Evolutionary conservation across 2,329 filamentous ascomycete species (phyloP).

Genomic region (Didymellaceae sp.): DNA sequence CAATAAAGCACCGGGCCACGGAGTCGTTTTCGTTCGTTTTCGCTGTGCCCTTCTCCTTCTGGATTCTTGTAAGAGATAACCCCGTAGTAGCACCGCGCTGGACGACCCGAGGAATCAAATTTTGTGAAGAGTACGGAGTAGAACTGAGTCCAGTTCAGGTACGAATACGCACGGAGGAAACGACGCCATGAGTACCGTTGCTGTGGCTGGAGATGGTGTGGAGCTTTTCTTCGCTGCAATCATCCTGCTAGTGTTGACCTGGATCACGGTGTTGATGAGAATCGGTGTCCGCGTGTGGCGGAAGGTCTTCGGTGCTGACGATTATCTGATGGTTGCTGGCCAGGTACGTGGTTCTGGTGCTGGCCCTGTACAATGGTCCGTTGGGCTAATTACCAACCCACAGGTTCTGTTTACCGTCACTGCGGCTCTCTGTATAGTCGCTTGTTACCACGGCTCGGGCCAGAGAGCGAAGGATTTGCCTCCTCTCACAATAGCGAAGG

Average conservation of each 20-base stretch:
- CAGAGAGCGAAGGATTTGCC: constrained; percentile 21
- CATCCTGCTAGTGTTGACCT: constrained; percentile 24
- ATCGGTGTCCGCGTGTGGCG: constrained; percentile 26
- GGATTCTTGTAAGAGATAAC: too few relatives aligned
- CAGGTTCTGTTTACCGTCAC: constrained; percentile 28
- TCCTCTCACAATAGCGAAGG: constrained; percentile 19
- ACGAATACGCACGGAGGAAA: too few relatives aligned
- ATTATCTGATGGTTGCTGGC: constrained; percentile 27
- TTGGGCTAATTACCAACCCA: too few relatives aligned
- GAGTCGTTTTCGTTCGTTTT: too few relatives aligned
- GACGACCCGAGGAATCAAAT: too few relatives aligned
- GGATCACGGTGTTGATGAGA: constrained; percentile 28
- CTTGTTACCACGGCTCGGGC: constrained; percentile 27
- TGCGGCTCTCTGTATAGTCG: constrained; percentile 28
- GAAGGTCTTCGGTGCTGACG: constrained; percentile 22
- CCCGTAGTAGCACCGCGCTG: too few relatives aligned
- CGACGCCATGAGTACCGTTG: constrained; percentile 25
- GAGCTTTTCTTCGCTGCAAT: constrained; percentile 26
- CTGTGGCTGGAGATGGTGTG: constrained; percentile 26
- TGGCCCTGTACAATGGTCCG: too few relatives aligned
- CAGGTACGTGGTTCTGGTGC: constrained; percentile 21
- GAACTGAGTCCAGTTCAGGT: too few relatives aligned
- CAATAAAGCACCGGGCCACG: too few relatives aligned
- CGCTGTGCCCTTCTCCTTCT: too few relatives aligned
- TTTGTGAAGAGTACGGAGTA: too few relatives aligned